A percentile compares a stretch with the other conserved stretches of the same genome.
These are phyloP conservation scores for Paraleonurus japonicus DNA, from an alignment of 257 asterid genomes.

Conservation along the genomic window DNA sequence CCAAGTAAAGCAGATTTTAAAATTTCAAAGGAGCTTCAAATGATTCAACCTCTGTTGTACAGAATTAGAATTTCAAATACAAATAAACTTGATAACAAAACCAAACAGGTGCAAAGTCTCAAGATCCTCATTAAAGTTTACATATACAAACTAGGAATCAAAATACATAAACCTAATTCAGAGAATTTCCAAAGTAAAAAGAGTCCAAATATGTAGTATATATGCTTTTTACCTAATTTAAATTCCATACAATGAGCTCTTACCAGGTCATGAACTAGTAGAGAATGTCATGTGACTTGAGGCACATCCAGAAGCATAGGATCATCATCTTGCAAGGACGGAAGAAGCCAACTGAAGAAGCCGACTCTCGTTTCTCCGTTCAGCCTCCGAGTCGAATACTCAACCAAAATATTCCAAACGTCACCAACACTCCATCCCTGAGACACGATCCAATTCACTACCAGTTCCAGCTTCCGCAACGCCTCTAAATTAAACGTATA, in stretches of 20 bases:
- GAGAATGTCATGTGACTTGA: neutral
- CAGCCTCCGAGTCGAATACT: conserved; percentile 51
- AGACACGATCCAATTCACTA: conserved; percentile 59
- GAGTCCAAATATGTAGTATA: neutral
- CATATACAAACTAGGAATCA: too few species aligned
- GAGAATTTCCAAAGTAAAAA: neutral
- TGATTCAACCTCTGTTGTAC: neutral
- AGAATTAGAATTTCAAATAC: neutral
- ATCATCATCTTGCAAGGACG: conserved; percentile 35
- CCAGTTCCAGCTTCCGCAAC: conserved; percentile 41
- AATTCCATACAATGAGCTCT: neutral
- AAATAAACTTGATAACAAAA: too few species aligned
- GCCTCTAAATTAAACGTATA: conserved; percentile 59
- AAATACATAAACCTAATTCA: neutral
- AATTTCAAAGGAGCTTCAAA: neutral
- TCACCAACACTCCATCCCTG: conserved; percentile 88
- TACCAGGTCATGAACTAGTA: neutral
- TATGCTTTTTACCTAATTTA: neutral
- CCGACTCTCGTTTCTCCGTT: conserved; percentile 48
- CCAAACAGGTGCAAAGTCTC: neutral
- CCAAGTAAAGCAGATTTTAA: neutral
- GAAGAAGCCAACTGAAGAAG: conserved; percentile 79
- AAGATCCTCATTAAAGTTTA: neutral
- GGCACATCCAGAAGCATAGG: conserved; percentile 36
- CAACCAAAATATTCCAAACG: conserved; percentile 75